These are phyloP conservation scores for Trametes cingulata DNA, from an alignment of 768 basidiomycete species.

Conservation along the genomic window DNA sequence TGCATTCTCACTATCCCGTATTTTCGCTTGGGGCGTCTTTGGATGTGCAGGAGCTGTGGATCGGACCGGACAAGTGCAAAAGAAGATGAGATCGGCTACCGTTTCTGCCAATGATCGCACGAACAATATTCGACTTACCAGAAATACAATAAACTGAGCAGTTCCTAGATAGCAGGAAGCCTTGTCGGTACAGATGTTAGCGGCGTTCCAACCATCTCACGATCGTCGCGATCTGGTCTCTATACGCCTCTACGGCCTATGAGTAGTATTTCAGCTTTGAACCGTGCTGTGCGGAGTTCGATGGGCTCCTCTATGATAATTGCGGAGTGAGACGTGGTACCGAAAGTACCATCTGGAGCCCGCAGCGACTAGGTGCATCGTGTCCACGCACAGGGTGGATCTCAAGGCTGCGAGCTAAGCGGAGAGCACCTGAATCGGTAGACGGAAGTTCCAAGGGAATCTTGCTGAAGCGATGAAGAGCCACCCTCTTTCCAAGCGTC, in stretches of 20 bases:
- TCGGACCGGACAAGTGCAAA: constrained; percentile 2
- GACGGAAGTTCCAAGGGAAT: too few species aligned
- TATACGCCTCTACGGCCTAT: neutral
- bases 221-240: neutral
- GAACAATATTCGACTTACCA: constrained; percentile 7
- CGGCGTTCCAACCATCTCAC: neutral
- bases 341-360: too few species aligned
- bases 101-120: neutral
- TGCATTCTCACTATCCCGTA: neutral
- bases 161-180: neutral
- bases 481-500: neutral
- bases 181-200: neutral
- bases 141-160: constrained; percentile 9
- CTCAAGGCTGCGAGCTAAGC: too few species aligned
- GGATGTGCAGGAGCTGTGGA: neutral
- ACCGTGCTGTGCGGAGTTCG: too few species aligned
- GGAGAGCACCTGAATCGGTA: too few species aligned
- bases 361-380: too few species aligned
- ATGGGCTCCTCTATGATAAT: too few species aligned
- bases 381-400: too few species aligned
- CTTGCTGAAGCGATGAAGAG: neutral
- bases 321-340: too few species aligned
- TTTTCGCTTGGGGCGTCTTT: neutral
- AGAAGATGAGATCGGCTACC: constrained; percentile 15
- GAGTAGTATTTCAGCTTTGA: too few species aligned